phyloP scores from a whole-genome alignment of 352 stramenopile species.

The Phytophthora tubulina region DNA sequence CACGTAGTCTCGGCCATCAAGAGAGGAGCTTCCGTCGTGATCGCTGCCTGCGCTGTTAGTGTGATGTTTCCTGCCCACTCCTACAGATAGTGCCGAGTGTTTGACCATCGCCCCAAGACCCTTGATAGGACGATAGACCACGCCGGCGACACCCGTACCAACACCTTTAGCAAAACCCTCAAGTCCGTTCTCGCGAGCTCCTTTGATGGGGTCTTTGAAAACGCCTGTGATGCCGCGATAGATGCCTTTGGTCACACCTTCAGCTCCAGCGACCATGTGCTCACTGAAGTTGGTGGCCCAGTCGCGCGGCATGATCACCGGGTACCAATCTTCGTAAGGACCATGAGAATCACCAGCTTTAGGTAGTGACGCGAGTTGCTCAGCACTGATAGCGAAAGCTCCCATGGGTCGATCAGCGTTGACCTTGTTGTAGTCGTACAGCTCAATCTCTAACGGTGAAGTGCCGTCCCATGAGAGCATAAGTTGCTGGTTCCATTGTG shows the following conservation, averaged over 20 bases:
- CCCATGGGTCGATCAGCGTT: slow-evolving; percentile 74
- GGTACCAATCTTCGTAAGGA: slow-evolving; percentile 60
- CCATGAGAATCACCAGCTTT: slow-evolving; percentile 20
- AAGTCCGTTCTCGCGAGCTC: slow-evolving; percentile 74
- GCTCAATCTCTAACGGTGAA: slow-evolving; percentile 70
- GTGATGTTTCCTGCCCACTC: slow-evolving; percentile 56
- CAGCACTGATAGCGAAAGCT: slow-evolving; percentile 53
- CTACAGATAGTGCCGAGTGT: slow-evolving; percentile 74
- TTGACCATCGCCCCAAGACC: slow-evolving; percentile 83
- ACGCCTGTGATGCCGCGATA: slow-evolving; percentile 80
- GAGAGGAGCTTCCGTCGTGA: slow-evolving; percentile 37
- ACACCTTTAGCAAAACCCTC: slow-evolving; percentile 83
- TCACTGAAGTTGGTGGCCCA: slow-evolving; percentile 85
- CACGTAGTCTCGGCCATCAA: slow-evolving; percentile 49
- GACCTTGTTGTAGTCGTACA: slow-evolving; percentile 82
- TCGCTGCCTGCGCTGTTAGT: slow-evolving; percentile 42
- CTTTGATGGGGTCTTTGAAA: slow-evolving; percentile 84
- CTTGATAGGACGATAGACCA: slow-evolving; percentile 78
- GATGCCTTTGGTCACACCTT: slow-evolving; percentile 74
- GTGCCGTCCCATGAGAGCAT: slow-evolving; percentile 84
- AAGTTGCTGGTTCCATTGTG: slow-evolving; percentile 73
- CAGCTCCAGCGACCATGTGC: slow-evolving; percentile 81
- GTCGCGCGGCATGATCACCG: slow-evolving; percentile 67
- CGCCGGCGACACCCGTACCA: slow-evolving; percentile 69
- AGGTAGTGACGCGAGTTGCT: slow-evolving; percentile 52